phyloP scores from a whole-genome alignment of 1,284 basidiomycete species.

The Ustilago loliicola region DNA sequence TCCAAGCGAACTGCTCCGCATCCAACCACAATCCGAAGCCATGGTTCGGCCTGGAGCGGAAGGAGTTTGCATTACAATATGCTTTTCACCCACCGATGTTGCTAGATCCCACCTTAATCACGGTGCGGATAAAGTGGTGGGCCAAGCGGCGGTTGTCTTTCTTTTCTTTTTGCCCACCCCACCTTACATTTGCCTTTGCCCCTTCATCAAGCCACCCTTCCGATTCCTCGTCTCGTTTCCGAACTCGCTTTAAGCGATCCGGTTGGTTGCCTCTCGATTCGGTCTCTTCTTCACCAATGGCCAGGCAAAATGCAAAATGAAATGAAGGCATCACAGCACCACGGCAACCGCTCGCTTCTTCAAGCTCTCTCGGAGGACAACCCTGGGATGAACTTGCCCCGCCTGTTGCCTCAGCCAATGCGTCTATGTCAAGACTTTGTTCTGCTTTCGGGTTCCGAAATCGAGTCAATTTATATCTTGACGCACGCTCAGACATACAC shows the following conservation, averaged over 20 bases:
- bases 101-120: slow-evolving; percentile 9
- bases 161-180: not conserved
- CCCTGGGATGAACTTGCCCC: not conserved
- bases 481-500: not conserved
- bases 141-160: slow-evolving; percentile 11
- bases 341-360: not conserved
- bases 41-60: too few species aligned
- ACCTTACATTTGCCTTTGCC: not conserved
- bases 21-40: too few species aligned
- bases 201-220: slow-evolving; percentile 9
- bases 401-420: not conserved
- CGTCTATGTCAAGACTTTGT: slow-evolving; percentile 2
- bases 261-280: not conserved
- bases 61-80: not conserved
- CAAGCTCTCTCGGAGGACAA: slow-evolving; percentile 2
- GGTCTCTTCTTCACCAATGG: not conserved
- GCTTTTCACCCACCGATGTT: not conserved
- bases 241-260: not conserved
- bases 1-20: not conserved
- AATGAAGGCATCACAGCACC: slow-evolving; percentile 5
- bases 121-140: not conserved
- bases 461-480: slow-evolving; percentile 22
- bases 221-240: not conserved
- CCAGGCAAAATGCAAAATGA: not conserved
- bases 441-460: slow-evolving; percentile 18